Evolutionary conservation across 108 stramenopile species (phyloP).

Genomic region (Cyclotella choctawhatcheeana): DNA sequence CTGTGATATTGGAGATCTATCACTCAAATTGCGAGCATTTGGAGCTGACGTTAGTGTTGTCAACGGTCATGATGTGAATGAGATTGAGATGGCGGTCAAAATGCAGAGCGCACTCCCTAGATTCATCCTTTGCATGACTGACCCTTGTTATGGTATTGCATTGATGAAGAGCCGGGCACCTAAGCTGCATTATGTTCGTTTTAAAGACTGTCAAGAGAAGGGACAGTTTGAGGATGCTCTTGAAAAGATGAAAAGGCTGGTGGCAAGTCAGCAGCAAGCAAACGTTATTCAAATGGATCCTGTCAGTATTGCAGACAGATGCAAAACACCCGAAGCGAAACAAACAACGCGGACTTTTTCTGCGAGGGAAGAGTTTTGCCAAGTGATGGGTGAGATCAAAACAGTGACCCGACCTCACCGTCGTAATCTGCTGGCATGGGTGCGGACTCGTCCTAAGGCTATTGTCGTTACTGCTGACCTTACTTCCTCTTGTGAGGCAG

Average conservation of each 20-base stretch:
- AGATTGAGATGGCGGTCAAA: conserved; percentile 23
- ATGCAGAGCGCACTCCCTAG: background rate
- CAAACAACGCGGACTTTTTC: background rate
- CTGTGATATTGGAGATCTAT: conserved; percentile 23
- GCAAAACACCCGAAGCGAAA: background rate
- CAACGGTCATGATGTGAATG: conserved; percentile 26
- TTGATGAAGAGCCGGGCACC: conserved; percentile 14
- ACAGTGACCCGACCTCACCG: conserved; percentile 25
- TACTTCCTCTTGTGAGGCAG: conserved; percentile 38
- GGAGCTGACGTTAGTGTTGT: conserved; percentile 22
- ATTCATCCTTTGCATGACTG: conserved; percentile 27
- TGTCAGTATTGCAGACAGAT: background rate
- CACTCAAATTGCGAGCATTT: conserved; percentile 16
- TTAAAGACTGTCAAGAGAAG: conserved; percentile 20
- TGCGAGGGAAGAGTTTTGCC: background rate
- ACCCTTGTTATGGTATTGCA: conserved; percentile 24
- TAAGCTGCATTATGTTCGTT: conserved; percentile 30
- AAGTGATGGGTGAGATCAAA: background rate
- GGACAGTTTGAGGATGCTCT: conserved; percentile 15
- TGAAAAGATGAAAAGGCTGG: conserved; percentile 7
- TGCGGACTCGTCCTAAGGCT: conserved; percentile 9
- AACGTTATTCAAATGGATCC: background rate
- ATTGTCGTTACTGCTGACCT: conserved; percentile 35
- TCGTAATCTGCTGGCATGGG: conserved; percentile 14
- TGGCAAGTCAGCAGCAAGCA: background rate